Evolutionary conservation across 768 basidiomycete genomes (phyloP), one percentile per base, ranked within the genome.

Genomic region (Leccinellum albellum): DNA sequence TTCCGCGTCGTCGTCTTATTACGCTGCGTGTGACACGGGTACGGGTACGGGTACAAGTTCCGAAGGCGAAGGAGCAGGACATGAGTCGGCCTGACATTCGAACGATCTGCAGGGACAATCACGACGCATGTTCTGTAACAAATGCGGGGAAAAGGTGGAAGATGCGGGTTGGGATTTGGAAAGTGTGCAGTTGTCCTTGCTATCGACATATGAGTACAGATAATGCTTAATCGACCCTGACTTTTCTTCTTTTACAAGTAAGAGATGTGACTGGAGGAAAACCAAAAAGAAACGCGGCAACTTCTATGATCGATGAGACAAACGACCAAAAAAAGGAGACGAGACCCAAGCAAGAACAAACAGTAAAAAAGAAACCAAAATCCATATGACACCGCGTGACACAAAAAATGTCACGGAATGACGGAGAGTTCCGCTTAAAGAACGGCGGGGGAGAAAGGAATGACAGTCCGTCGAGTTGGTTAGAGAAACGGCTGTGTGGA

Each of bases 101-200:
- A 64, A 17, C 73, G 9, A 68, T 64, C 9, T 91, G 88, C 71
- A 89, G 87, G 14, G 79, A 78, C 51, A 76, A 70, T 14, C 42
- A 65, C 20, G 21, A 21, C 21, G n/a, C n/a, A n/a, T 40, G 44
- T 59, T 68, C 37, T 86, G 85, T 67, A 73, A 62, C 49, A 69
- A 82, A 56, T 86, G 85, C 66, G 70, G 76, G 21, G 13, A 33
- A 17, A 61, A 52, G 66, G 75, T 77, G 70, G 60, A 64, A 54
- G 55, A 33, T 42, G 40, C 40, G 40, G 20, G 40, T 42, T 42
- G 20, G 20, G 47, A n/a, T 58, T 61, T 59, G 68, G 42, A 56
- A 31, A 45, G 20, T 20, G 42, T 55, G 45, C 47, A 9, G 26
- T 57, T 61, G 64, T 68, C 67, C 47, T 46, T 68, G 64, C 60